phyloP scores from a whole-genome alignment of 208 protist genomes.

The Leishmania amazonensis region DNA sequence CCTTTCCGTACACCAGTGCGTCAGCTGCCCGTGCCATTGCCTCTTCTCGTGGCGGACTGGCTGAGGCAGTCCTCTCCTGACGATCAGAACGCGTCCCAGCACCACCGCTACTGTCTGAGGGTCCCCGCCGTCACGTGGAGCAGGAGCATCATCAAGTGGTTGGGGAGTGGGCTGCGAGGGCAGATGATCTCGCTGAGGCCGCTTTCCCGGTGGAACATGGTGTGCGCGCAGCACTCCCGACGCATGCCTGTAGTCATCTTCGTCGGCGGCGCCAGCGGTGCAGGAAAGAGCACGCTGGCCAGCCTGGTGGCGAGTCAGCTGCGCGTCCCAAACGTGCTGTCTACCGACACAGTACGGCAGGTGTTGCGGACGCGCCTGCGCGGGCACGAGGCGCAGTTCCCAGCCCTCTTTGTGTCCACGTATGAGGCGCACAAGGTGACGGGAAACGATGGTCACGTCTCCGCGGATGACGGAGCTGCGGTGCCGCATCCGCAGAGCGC shows the following conservation, averaged over 20 bases:
- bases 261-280: constrained; percentile 92
- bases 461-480: background rate
- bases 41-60: constrained; percentile 22
- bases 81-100: background rate
- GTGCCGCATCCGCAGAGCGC: background rate
- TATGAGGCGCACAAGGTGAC: constrained; percentile 56
- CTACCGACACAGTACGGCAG: constrained; percentile 93
- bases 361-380: constrained; percentile 55
- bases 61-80: constrained; percentile 1
- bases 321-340: constrained; percentile 83
- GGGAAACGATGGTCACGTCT: background rate
- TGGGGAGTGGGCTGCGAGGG: constrained; percentile 43
- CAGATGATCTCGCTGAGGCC: constrained; percentile 46
- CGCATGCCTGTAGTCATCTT: constrained; percentile 80
- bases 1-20: background rate
- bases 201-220: constrained; percentile 41
- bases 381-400: constrained; percentile 29
- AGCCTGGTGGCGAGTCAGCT: constrained; percentile 81
- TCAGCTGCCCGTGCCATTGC: constrained; percentile 7
- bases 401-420: constrained; percentile 64
- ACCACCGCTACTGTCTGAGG: constrained; percentile 9
- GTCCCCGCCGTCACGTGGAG: constrained; percentile 13
- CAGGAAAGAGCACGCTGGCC: constrained; percentile 91
- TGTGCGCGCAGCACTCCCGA: constrained; percentile 47
- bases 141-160: constrained; percentile 11